Base-by-base conservation (phyloP, 2,329 filamentous ascomycete genomes). In the Calonectria crousiana region DNA sequence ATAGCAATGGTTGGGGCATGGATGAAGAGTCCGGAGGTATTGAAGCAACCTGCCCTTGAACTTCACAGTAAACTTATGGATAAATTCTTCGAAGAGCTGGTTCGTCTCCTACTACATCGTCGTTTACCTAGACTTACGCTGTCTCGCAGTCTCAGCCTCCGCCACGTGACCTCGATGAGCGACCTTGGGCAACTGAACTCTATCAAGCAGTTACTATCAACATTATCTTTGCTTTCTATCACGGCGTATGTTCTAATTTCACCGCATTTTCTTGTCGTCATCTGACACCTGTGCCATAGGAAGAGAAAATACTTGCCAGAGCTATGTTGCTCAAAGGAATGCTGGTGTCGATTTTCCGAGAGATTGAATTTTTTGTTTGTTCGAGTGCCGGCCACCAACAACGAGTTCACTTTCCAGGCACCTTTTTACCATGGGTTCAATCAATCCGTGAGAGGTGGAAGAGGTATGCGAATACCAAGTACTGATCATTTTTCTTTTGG, bases 1-100 rank as follows among this genome's bases (percentile, higher is more conserved):
- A 81, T 86, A 14, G 78, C 81, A 18, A 85, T 87, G 81, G 84
- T 87, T 41, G 85, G 84, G 2, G 82, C 82, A 4, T 87, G 85
- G 85, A 67, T 86, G 2, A 76, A 80, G 20, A 79, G 79, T 11
- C 83, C 80, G 0, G 69, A 76, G 14, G 79, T 75, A 16, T 77
- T 81, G 26, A 81, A 76, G 47, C 75, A 81, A 3, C 73, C 78
- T 52, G 80, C 81, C 3, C 66, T 84, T 20, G 74, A 78, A n/a
- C 76, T 84, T 6, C 84, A 87, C 62, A 73, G 78, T 6, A 71
- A 73, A 3, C 73, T 87, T 23, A 80, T 86, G 69, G 74, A 80
- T 6, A 76, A 76, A n/a, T 81, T 79, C 52, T 81, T 82, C 32
- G 74, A 79, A 16, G 79, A 80, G 52, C 53, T 84, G 28, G 83